These are phyloP conservation scores for Fusarium humuli DNA, from an alignment of 2,329 filamentous ascomycete species.

Conservation along the genomic window DNA sequence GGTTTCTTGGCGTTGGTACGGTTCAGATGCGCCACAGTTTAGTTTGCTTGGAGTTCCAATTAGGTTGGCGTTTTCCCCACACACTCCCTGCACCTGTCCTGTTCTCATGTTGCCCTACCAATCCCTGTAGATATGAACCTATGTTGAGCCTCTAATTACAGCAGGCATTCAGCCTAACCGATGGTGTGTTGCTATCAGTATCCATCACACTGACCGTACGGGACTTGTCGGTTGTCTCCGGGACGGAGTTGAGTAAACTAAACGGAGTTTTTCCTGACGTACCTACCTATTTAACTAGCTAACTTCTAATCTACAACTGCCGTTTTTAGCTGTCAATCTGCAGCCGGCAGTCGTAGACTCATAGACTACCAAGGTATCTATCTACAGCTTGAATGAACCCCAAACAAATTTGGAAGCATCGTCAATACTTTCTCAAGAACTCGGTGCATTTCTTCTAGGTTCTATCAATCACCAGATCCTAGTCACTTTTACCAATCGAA, in stretches of 20 bases:
- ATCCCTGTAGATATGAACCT: slow-evolving; percentile 2
- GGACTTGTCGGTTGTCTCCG: slow-evolving; percentile 19
- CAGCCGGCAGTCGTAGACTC: not conserved
- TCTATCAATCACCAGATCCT: slow-evolving; percentile 18
- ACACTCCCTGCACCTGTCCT: not conserved
- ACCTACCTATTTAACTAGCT: slow-evolving; percentile 18
- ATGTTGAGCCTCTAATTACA: slow-evolving; percentile 23
- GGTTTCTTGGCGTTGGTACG: slow-evolving; percentile 34
- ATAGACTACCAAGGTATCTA: not conserved
- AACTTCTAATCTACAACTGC: slow-evolving; percentile 2
- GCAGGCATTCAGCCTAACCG: not conserved
- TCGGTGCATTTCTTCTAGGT: slow-evolving; percentile 10
- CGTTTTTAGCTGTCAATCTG: not conserved
- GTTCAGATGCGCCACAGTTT: slow-evolving; percentile 39
- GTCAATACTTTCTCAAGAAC: not conserved
- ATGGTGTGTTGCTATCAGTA: slow-evolving; percentile 27
- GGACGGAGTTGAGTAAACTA: slow-evolving; percentile 4
- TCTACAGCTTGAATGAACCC: not conserved
- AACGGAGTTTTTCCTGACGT: slow-evolving; percentile 38
- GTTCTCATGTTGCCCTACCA: slow-evolving; percentile 18
- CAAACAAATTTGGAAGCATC: not conserved
- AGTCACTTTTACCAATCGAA: slow-evolving; percentile 23
- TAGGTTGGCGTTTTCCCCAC: slow-evolving; percentile 29
- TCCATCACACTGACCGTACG: slow-evolving; percentile 16
- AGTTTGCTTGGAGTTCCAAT: slow-evolving; percentile 4